phyloP scores from a whole-genome alignment of 257 asterid genomes.

The Fraxinus americana region DNA sequence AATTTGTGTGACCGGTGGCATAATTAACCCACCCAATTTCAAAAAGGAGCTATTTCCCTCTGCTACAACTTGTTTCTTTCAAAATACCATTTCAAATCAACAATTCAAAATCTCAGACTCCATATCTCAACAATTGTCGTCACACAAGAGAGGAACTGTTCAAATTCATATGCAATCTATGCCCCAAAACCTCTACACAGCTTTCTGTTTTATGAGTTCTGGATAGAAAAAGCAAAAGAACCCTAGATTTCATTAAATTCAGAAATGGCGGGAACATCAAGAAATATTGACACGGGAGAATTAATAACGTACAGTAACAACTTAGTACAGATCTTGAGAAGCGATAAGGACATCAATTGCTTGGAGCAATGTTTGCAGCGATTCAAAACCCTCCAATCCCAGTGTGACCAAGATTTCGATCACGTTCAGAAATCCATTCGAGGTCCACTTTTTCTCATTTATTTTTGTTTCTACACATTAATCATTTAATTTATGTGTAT shows the following conservation, averaged over 20 bases:
- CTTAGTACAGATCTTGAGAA: slow-evolving; percentile 50
- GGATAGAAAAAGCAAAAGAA: neutral
- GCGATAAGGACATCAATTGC: slow-evolving; percentile 44
- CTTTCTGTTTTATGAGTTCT: slow-evolving; percentile 19
- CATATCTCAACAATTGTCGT: neutral
- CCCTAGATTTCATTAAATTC: neutral
- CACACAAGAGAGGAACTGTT: neutral
- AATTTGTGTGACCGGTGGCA: too few relatives aligned
- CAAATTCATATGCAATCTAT: neutral
- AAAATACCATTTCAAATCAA: neutral
- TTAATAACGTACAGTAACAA: slow-evolving; percentile 49
- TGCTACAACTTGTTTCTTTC: neutral
- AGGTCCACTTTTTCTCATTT: slow-evolving; percentile 40
- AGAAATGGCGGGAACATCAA: slow-evolving; percentile 39
- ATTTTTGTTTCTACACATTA: neutral
- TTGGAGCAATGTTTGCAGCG: slow-evolving; percentile 55
- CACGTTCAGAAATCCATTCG: slow-evolving; percentile 44
- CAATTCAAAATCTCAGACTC: slow-evolving; percentile 4
- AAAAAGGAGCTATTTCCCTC: too few relatives aligned
- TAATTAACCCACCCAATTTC: too few relatives aligned
- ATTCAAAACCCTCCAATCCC: slow-evolving; percentile 50
- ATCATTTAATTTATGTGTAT: too few relatives aligned
- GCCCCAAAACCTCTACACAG: slow-evolving; percentile 13
- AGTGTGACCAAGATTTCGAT: slow-evolving; percentile 45
- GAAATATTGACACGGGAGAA: slow-evolving; percentile 49